A percentile compares a stretch with the other conserved stretches of the same genome.
Conservation (phyloP, 495 filamentous ascomycete species). For the Daldinia concentrica region DNA sequence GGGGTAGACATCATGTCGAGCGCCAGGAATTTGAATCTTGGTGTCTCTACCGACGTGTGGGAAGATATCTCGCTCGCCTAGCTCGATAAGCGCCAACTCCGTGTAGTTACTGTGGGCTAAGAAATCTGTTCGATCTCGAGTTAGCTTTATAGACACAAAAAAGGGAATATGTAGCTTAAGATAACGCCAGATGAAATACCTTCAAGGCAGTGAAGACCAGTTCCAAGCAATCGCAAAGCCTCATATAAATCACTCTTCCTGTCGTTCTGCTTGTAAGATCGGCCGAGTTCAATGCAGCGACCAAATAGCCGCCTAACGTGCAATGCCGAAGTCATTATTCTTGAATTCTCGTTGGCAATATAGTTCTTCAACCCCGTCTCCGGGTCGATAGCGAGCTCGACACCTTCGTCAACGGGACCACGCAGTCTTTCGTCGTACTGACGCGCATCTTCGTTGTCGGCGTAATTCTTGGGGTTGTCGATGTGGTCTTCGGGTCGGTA, state of each 20-base stretch:
- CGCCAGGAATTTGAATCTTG: conserved; percentile 71
- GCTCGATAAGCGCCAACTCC: conserved; percentile 84
- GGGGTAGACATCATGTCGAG: conserved; percentile 71
- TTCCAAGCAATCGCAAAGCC: conserved; percentile 83
- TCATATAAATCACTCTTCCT: conserved; percentile 83
- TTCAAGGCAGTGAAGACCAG: conserved; percentile 89
- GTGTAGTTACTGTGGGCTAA: conserved; percentile 91
- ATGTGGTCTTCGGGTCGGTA: conserved; percentile 91
- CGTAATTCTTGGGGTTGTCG: conserved; percentile 82
- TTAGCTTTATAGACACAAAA: conserved; percentile 10
- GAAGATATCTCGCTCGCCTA: conserved; percentile 81
- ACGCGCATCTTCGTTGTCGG: conserved; percentile 85
- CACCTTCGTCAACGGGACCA: conserved; percentile 79
- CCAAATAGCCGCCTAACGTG: conserved; percentile 77
- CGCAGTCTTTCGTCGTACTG: conserved; percentile 80
- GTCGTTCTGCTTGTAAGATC: conserved; percentile 67
- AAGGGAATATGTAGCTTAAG: neutral
- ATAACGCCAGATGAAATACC: conserved; percentile 46
- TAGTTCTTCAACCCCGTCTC: conserved; percentile 90
- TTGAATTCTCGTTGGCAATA: conserved; percentile 80
- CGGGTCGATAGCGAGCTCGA: conserved; percentile 79
- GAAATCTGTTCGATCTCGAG: conserved; percentile 63
- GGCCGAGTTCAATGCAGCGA: conserved; percentile 76
- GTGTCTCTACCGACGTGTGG: conserved; percentile 83
- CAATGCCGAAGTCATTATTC: conserved; percentile 78